Conservation (phyloP, 176 grass and related monocot species). For the Saccharum officinarum region DNA sequence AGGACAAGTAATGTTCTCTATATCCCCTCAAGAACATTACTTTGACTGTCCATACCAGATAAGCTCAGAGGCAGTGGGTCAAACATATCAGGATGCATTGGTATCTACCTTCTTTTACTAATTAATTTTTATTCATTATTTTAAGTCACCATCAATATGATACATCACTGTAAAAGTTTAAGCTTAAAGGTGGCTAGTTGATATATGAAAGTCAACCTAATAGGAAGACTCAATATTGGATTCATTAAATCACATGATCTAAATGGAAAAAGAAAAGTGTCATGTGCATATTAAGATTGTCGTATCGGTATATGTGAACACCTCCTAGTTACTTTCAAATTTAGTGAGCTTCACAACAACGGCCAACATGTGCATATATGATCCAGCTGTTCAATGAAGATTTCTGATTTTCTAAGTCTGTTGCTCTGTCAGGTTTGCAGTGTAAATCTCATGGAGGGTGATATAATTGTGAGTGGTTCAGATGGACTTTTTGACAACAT, state of each 20-base stretch:
- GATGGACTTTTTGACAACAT: slow-evolving; percentile 96
- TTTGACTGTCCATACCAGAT: slow-evolving; percentile 96
- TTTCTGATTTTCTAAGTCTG: slow-evolving; percentile 33
- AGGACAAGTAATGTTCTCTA: slow-evolving; percentile 87
- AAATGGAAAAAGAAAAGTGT: neutral
- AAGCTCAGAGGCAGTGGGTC: slow-evolving; percentile 74
- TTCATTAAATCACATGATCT: neutral
- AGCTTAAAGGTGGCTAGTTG: neutral
- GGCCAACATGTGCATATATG: neutral
- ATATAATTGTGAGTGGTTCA: slow-evolving; percentile 81
- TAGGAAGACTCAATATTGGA: neutral
- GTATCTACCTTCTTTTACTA: neutral
- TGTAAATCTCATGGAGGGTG: slow-evolving; percentile 81
- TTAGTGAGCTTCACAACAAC: neutral
- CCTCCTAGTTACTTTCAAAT: slow-evolving; percentile 6
- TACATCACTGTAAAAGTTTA: neutral
- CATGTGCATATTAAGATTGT: neutral
- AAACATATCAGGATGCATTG: slow-evolving; percentile 85
- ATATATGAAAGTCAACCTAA: neutral
- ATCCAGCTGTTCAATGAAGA: slow-evolving; percentile 21
- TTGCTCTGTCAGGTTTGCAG: slow-evolving; percentile 60
- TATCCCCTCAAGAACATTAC: slow-evolving; percentile 89
- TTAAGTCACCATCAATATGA: neutral
- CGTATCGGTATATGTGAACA: neutral
- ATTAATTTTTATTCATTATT: neutral